Conservation (phyloP, 345 rosid genomes). For the Acer campestre region DNA sequence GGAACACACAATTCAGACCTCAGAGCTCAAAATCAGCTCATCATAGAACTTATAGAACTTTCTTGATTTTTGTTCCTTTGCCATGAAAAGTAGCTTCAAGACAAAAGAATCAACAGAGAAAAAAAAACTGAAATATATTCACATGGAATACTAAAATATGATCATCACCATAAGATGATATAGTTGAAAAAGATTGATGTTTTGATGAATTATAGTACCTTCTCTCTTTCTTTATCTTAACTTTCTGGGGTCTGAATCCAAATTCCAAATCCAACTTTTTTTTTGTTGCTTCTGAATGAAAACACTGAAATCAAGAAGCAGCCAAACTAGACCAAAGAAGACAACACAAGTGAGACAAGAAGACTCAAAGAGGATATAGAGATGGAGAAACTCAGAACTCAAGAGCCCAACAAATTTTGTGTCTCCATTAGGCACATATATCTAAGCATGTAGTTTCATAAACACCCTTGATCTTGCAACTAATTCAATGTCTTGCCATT, state of each 20-base stretch:
- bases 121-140: neutral
- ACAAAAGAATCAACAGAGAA: neutral
- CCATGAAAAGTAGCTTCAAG: slow-evolving; percentile 1
- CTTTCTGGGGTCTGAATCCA: slow-evolving; percentile 15
- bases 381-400: neutral
- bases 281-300: neutral
- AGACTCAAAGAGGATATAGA: neutral
- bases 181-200: neutral
- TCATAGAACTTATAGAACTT: neutral
- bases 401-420: neutral
- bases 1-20: neutral
- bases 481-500: slow-evolving; percentile 18
- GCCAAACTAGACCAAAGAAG: neutral
- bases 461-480: neutral
- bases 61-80: neutral
- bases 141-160: neutral
- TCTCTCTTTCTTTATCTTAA: neutral
- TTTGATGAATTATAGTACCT: slow-evolving; percentile 19
- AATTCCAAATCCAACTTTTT: slow-evolving; percentile 7
- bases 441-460: neutral
- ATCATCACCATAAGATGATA: neutral
- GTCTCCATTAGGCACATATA: slow-evolving; percentile 10
- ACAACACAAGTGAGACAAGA: neutral
- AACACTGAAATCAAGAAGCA: slow-evolving; percentile 23
- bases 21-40: neutral